Evolutionary conservation across 2,329 filamentous ascomycete genomes (phyloP).

Genomic region (Ceratocystiopsis brevicomis): DNA sequence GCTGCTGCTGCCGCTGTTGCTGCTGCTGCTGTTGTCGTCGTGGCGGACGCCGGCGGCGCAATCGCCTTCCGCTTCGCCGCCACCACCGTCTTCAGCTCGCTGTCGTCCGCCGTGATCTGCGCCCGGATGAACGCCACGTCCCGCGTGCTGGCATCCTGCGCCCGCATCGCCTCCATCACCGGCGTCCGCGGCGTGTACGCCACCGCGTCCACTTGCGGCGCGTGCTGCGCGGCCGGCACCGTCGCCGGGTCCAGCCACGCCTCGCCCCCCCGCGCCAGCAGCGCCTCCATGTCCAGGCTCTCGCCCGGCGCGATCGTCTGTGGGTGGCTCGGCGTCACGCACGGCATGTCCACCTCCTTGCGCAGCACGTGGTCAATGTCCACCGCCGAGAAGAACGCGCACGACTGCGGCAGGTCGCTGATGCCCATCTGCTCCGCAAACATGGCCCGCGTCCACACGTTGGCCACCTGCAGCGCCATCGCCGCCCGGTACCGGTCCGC

Average conservation of each 20-base stretch:
- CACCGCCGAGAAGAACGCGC: constrained; percentile 87
- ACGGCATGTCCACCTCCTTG: constrained; percentile 97
- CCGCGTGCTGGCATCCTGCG: constrained; percentile 19
- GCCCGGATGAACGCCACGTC: constrained; percentile 53
- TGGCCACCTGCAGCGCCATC: constrained; percentile 83
- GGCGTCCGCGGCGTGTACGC: constrained; percentile 51
- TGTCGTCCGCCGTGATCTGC: constrained; percentile 59
- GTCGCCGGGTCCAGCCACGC: constrained; percentile 52
- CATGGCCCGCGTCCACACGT: constrained; percentile 94
- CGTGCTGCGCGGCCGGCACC: constrained; percentile 28
- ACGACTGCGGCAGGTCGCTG: constrained; percentile 79
- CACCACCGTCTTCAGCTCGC: constrained; percentile 56
- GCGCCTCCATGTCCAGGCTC: constrained; percentile 60
- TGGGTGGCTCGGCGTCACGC: constrained; percentile 73
- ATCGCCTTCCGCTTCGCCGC: constrained; percentile 32
- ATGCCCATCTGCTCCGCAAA: constrained; percentile 95
- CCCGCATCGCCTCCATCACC: constrained; percentile 57
- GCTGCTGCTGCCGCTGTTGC: background rate
- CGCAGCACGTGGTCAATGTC: constrained; percentile 91
- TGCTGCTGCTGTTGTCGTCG: too few relatives aligned
- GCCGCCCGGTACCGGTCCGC: constrained; percentile 76
- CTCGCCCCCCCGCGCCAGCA: constrained; percentile 52
- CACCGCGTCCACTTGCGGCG: constrained; percentile 43
- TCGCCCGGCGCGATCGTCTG: constrained; percentile 67
- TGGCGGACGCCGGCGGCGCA: constrained; percentile 1